A percentile compares a stretch with the other conserved stretches of the same genome.
Evolutionary conservation across 495 filamentous ascomycete genomes (phyloP).

Genomic region (Lindgomyces ingoldianus): DNA sequence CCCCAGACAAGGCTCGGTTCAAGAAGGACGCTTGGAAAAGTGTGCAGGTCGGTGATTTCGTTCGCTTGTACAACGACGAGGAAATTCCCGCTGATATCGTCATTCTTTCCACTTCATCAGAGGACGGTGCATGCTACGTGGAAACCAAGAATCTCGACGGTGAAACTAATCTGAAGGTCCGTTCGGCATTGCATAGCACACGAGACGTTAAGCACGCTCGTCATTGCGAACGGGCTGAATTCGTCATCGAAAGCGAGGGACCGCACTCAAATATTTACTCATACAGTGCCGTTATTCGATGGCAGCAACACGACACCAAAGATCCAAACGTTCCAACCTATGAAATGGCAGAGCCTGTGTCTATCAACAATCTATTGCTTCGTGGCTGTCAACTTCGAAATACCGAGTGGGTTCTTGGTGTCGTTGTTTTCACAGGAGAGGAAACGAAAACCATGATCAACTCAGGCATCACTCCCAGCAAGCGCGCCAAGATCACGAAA

Average conservation of each 20-base stretch:
- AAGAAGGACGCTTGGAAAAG: conserved; percentile 95
- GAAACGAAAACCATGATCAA: conserved; percentile 99
- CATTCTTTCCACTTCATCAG: conserved; percentile 92
- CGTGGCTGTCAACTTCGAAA: conserved; percentile 92
- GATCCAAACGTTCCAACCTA: conserved; percentile 59
- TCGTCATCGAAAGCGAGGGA: conserved; percentile 85
- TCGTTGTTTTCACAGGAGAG: conserved; percentile 95
- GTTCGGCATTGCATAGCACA: conserved; percentile 84
- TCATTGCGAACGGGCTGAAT: conserved; percentile 86
- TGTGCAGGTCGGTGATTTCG: conserved; percentile 92
- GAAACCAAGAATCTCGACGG: conserved; percentile 98
- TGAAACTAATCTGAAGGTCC: conserved; percentile 96
- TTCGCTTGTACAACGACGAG: conserved; percentile 94
- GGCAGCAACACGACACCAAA: conserved; percentile 71
- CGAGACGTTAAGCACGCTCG: conserved; percentile 82
- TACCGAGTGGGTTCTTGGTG: conserved; percentile 92
- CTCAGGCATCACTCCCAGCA: conserved; percentile 93
- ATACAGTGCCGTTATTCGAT: conserved; percentile 85
- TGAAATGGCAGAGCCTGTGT: conserved; percentile 88
- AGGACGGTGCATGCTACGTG: conserved; percentile 93
- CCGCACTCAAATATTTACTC: conserved; percentile 93
- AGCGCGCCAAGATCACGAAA: conserved; percentile 84
- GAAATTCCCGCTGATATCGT: conserved; percentile 94
- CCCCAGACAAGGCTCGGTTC: conserved; percentile 69
- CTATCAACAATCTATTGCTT: conserved; percentile 91